Base-by-base conservation (phyloP, 495 filamentous ascomycete species). In the Cladorrhinum samala region DNA sequence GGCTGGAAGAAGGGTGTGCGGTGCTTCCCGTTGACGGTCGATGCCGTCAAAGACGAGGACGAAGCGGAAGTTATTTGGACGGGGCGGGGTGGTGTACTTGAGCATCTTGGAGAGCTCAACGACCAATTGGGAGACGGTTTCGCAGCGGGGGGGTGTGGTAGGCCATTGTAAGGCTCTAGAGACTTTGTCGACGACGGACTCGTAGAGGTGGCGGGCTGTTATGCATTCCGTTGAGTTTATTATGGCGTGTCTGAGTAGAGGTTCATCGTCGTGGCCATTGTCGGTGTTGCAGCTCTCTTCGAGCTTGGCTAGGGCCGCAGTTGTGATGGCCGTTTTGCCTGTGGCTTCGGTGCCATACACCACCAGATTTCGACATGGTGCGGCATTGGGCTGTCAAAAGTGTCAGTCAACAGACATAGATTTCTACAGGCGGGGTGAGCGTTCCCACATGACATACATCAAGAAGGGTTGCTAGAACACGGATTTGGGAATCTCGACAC, bases 41-140 rank as follows among this genome's bases (percentile, higher is more conserved):
- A 96, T 88, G n/a, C 83, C 88, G 70, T 98, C 94, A 53, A 96
- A 80, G 24, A 94, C 89, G 33, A 96, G 67, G 21, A 91, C 83
- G 65, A 95, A 90, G 60, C 67, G 71, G 23, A 67, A 67, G 9
- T 55, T 54, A 18, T 68, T 62, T 1, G 65, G 61, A 47, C 59
- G 65, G 37, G 62, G 57, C n/a, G 27, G 11, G 27, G 5, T 33
- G n/a, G 54, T 56, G 65, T 64, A 75, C 66, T 74, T 81, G 66
- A 77, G 70, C 67, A 86, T 59, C 56, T 70, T 72, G 55, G 79
- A 73, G 38, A 96, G 68, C 57, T 88, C 80, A 45, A 89, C 85
- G 1, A 78, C 78, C 27, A 98, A 75, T 23, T 82, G 77, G 46
- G 84, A 85, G 39, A 93, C 68, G 49, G 83, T 87, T 64, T 96